Percentiles rank a stretch among this genome's conserved stretches.
These are phyloP conservation scores for Dalbergia cochinchinensis DNA, from an alignment of 306 rosid genomes.

Conservation along the genomic window DNA sequence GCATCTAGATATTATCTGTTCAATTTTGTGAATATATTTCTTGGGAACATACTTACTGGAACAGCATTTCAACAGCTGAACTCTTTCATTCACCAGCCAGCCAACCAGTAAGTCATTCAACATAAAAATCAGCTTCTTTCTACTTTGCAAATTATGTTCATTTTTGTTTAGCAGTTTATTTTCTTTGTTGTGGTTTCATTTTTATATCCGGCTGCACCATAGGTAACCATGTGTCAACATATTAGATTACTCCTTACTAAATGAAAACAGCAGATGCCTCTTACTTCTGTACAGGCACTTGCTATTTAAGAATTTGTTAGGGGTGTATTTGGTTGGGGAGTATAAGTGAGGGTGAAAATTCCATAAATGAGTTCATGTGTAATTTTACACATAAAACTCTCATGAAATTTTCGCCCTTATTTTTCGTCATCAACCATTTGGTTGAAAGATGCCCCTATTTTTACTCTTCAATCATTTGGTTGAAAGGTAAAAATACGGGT, in stretches of 20 bases:
- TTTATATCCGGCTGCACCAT: conserved; percentile 3
- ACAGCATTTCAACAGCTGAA: conserved; percentile 77
- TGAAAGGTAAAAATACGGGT: too few relatives aligned
- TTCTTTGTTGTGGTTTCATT: not conserved
- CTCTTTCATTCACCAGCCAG: conserved; percentile 68
- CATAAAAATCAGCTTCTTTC: not conserved
- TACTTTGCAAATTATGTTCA: not conserved
- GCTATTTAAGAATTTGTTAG: conserved; percentile 8
- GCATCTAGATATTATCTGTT: conserved; percentile 81
- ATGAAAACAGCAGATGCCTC: not conserved
- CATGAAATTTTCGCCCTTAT: too few relatives aligned
- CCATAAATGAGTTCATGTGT: too few relatives aligned
- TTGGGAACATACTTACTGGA: conserved; percentile 82
- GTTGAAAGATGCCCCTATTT: too few relatives aligned
- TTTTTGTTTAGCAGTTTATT: conserved; percentile 3
- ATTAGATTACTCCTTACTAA: not conserved
- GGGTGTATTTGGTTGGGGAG: not conserved
- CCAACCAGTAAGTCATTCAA: conserved; percentile 63
- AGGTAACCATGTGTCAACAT: not conserved
- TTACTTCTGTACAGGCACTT: not conserved
- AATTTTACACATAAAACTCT: too few relatives aligned
- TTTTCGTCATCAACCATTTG: too few relatives aligned
- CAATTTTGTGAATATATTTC: conserved; percentile 79
- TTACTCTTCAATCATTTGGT: too few relatives aligned
- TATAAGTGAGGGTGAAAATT: too few relatives aligned